Percentiles rank a stretch among this genome's conserved stretches.
phyloP scores from a whole-genome alignment of 257 asterid species.

The Ehretia macrophylla region DNA sequence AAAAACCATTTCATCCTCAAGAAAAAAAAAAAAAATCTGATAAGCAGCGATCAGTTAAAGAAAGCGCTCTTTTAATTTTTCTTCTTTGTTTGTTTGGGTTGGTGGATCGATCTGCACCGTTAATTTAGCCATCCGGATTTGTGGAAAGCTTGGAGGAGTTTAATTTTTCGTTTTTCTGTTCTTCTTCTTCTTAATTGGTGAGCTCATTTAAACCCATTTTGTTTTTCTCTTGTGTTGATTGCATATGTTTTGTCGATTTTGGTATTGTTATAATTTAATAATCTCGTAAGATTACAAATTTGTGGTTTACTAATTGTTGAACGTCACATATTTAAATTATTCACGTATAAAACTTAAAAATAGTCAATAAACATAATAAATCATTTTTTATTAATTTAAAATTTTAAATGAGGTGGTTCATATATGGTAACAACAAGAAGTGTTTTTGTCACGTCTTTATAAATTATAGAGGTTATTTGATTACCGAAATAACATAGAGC shows the following conservation, averaged over 20 bases:
- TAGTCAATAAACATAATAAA: too few species aligned
- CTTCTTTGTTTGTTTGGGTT: conserved; percentile 25
- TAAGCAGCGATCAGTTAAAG: conserved; percentile 5
- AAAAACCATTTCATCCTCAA: not conserved
- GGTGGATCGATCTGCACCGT: conserved; percentile 43
- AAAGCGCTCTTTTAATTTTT: conserved; percentile 6
- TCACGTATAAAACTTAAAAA: too few species aligned
- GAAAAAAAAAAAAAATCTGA: conserved; percentile 3
- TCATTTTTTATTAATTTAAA: too few species aligned
- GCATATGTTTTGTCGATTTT: not conserved
- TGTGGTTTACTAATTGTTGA: too few species aligned
- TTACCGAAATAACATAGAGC: too few species aligned
- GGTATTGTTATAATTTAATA: not conserved
- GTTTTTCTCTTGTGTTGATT: not conserved
- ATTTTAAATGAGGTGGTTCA: too few species aligned
- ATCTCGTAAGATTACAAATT: too few species aligned
- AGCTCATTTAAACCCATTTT: conserved; percentile 12
- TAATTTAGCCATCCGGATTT: conserved; percentile 35
- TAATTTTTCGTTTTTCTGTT: not conserved
- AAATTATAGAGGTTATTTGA: too few species aligned
- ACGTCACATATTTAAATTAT: too few species aligned
- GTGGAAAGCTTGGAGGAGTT: conserved; percentile 29
- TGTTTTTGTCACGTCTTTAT: too few species aligned
- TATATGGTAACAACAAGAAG: too few species aligned
- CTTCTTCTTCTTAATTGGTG: conserved; percentile 20